Base-by-base conservation (phyloP, 1,139 yeast genomes). In the Casaregolazyma suthepensis region DNA sequence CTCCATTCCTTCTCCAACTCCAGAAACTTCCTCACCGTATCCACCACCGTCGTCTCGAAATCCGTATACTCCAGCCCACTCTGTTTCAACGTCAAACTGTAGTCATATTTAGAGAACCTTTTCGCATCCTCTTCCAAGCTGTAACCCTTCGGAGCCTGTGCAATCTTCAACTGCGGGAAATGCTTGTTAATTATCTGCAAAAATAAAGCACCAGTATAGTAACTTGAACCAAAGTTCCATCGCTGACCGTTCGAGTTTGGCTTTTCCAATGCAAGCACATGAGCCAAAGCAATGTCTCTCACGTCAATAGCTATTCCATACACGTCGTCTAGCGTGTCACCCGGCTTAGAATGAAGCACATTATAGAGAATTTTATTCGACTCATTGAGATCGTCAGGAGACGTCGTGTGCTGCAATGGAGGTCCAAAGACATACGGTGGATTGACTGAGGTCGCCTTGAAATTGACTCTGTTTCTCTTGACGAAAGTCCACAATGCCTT, bases 401-500 rank as follows among this genome's bases (percentile, higher is more conserved):
- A 54, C 22, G 59, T 61, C 31, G 66, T 63, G 35, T 65, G 60
- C 43, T 63, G 66, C 38, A 67, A 55, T 54, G 68, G 57, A 6
- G 84, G 84, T n/a, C 84, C 84, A 59, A 76, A 73, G 1, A 78
- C 77, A 50, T 65, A 70, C 1, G 75, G 73, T 15, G 84, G 83
- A 57, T 71, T 71, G 38, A 79, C 69, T 2, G 79, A 69, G 15
- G 78, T 62, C 43, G 76, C 61, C 10, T 65, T 61, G 62, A 77
- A 15, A 10, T 13, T 10, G 13, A 10, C 37, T 31, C 13, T 9
- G 13, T 31, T 10, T 10, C 13, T 13, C 13, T 10, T 31, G 37
- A 31, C 44, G 78, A n/a, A 81, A 84, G 83, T 87, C 1, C 66
- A 64, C 64, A 77, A 80, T 17, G 77, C 79, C 48, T 66, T 62